Base-by-base conservation (phyloP, 305 asterid species). In the Caryopteris hybrid region DNA sequence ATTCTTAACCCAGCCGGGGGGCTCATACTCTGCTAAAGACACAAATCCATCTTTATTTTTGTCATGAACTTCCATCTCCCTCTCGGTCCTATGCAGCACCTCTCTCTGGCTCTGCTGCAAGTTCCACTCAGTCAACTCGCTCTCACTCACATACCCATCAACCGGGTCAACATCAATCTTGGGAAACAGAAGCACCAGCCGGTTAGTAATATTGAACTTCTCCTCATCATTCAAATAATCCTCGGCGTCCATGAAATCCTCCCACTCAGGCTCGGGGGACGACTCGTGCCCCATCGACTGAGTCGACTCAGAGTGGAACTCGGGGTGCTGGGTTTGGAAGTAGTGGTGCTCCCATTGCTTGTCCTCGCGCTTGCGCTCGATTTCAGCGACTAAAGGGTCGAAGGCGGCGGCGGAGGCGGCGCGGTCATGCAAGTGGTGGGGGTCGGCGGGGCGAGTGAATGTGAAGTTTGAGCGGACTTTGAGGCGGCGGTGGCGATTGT, bases 21-120 rank as follows among this genome's bases (percentile, higher is more conserved):
- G 90, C 73, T 91, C 96, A 48, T 91, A 91, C 88, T 94, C 99
- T 0, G 82, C 25, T 41, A 84, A 86, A n/a, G 97, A 86, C 62
- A 94, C 86, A 70, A 86, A 80, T 1, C 94, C 99, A 84, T 94
- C 99, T 69, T 81, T 90, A 64, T 91, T 84, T 73, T 81, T 91
- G 63, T 94, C 99, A 77, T 91, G 99, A 80, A 84, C 71, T 76
- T 89, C 97, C 88, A 91, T 77, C 67, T 94, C 99, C 84, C 96
- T 89, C 74, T 71, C 57, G n/a, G 97, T 82, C 83, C 97, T 73
- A 77, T 94, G 97, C 86, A 89, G 59, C 48, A 94, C 96, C 73
- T 94, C 97, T 66, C 63, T 85, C 81, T 76, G 77, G 64, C 87
- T 80, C 92, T 86, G 97, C 83, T 81, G 80, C 86, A 85, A 63